Conservation (phyloP, 345 rosid species). For the Corchorus capsularis region DNA sequence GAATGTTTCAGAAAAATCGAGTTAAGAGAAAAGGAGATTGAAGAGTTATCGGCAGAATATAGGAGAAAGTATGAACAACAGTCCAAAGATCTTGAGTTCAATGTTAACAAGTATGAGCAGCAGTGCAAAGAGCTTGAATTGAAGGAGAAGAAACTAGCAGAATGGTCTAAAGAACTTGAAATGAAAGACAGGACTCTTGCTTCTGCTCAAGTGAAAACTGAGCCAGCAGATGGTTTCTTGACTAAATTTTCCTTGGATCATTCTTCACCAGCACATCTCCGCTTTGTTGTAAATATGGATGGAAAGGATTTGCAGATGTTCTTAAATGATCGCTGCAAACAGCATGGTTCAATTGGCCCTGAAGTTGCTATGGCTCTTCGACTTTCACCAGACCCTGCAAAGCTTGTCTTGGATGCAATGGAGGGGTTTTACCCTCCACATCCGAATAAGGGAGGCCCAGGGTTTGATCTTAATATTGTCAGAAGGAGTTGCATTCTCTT, state of each 20-base stretch:
- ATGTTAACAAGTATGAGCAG: neutral
- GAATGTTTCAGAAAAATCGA: slow-evolving; percentile 9
- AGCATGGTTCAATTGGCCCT: slow-evolving; percentile 14
- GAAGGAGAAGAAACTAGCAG: neutral
- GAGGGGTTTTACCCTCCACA: slow-evolving; percentile 28
- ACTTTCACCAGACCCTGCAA: slow-evolving; percentile 37
- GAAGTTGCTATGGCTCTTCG: slow-evolving; percentile 23
- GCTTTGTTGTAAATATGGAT: slow-evolving; percentile 9
- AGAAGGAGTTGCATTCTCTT: slow-evolving; percentile 22
- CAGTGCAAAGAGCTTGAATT: neutral
- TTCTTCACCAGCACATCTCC: slow-evolving; percentile 14
- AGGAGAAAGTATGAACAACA: neutral
- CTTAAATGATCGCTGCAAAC: slow-evolving; percentile 24
- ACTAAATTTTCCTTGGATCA: neutral
- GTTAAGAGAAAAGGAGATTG: slow-evolving; percentile 18
- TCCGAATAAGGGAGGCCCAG: slow-evolving; percentile 12
- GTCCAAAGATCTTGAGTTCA: neutral
- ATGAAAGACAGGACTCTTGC: slow-evolving; percentile 6
- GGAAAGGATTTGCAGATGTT: slow-evolving; percentile 29
- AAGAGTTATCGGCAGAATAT: neutral
- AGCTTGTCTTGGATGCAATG: slow-evolving; percentile 36
- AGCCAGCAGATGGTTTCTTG: neutral
- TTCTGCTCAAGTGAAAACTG: neutral
- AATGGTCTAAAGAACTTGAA: slow-evolving; percentile 19
- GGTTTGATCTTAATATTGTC: slow-evolving; percentile 15